These are phyloP conservation scores for Phytophthora citricola DNA, from an alignment of 352 stramenopile genomes.

Conservation along the genomic window DNA sequence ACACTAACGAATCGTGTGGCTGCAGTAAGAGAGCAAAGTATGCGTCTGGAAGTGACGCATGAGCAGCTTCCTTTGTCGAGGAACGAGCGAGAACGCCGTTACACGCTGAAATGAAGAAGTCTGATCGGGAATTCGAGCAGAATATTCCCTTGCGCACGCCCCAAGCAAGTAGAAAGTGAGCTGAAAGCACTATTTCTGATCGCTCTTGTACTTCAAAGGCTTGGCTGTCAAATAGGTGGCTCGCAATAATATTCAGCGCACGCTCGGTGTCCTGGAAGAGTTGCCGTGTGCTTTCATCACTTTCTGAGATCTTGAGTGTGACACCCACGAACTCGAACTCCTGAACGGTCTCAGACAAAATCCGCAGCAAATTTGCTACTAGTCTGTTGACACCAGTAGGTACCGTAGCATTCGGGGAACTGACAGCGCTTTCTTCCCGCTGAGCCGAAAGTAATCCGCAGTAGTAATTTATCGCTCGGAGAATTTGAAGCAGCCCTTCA, in stretches of 20 bases:
- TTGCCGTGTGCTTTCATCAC: constrained; percentile 26
- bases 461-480: constrained; percentile 37
- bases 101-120: constrained; percentile 34
- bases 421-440: background rate
- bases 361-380: constrained; percentile 35
- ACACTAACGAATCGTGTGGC: constrained; percentile 8
- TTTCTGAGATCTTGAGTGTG: constrained; percentile 20
- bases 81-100: constrained; percentile 14
- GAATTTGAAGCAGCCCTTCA: constrained; percentile 44
- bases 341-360: constrained; percentile 40
- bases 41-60: constrained; percentile 10
- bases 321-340: constrained; percentile 54
- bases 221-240: constrained; percentile 18
- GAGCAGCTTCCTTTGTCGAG: background rate
- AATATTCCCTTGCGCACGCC: constrained; percentile 51
- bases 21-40: constrained; percentile 31
- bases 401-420: background rate
- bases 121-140: constrained; percentile 19
- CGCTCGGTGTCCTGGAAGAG: constrained; percentile 37
- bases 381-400: constrained; percentile 17
- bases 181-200: constrained; percentile 35
- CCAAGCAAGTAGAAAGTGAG: constrained; percentile 51
- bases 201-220: constrained; percentile 10
- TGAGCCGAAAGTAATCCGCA: constrained; percentile 15
- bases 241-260: constrained; percentile 23